phyloP scores from a whole-genome alignment of 352 stramenopile species.

The Globisporangium spiculum region DNA sequence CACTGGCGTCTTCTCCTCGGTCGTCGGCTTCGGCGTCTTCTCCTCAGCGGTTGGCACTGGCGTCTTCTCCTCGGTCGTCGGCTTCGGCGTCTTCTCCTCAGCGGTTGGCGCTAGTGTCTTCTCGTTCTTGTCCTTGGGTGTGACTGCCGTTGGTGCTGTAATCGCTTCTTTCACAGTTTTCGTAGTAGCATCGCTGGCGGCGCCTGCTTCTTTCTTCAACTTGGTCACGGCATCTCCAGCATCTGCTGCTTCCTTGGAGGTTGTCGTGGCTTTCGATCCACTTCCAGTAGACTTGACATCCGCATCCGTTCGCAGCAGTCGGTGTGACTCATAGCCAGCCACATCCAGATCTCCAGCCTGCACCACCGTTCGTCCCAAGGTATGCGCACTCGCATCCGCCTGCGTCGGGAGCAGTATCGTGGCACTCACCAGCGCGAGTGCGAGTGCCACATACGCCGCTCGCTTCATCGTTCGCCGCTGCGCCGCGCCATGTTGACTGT shows the following conservation, averaged over 20 bases:
- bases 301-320: background rate
- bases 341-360: background rate
- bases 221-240: conserved; percentile 17
- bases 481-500: background rate
- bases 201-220: conserved; percentile 17
- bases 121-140: background rate
- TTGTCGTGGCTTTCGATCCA: background rate
- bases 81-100: background rate
- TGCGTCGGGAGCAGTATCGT: background rate
- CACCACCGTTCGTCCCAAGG: background rate
- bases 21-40: background rate
- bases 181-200: background rate
- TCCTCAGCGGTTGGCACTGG: background rate
- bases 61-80: background rate
- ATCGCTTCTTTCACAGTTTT: background rate
- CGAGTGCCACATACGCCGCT: background rate
- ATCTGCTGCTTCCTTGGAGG: conserved; percentile 15
- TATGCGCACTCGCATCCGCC: background rate
- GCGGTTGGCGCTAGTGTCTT: background rate
- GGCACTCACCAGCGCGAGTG: background rate
- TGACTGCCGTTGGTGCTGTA: background rate
- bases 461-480: conserved; percentile 11
- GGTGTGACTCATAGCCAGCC: background rate
- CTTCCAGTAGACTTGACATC: background rate
- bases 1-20: background rate